phyloP scores from a whole-genome alignment of 306 rosid genomes.

The Carpinus fangiana region DNA sequence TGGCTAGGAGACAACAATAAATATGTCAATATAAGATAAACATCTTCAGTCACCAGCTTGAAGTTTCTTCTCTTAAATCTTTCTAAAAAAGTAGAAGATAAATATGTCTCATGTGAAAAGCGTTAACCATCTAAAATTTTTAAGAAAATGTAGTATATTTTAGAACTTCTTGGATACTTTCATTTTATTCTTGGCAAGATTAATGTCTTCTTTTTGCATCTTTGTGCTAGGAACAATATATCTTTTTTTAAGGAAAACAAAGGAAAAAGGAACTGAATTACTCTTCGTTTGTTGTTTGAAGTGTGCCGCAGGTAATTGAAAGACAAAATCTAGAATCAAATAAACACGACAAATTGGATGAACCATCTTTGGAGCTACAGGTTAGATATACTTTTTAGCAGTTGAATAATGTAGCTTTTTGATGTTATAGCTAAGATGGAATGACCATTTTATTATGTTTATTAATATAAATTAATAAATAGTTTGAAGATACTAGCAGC shows the following conservation, averaged over 20 bases:
- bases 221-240: too few species aligned
- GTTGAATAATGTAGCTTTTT: background rate
- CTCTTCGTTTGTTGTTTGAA: constrained; percentile 8
- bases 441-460: background rate
- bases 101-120: too few species aligned
- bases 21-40: background rate
- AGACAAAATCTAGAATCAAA: constrained; percentile 16
- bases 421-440: background rate
- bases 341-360: constrained; percentile 11
- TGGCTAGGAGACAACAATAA: background rate
- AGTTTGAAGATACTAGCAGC: too few species aligned
- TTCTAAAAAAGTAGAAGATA: background rate
- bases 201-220: too few species aligned
- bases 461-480: too few species aligned
- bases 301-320: constrained; percentile 32
- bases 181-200: background rate
- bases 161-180: background rate
- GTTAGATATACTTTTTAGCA: constrained; percentile 5
- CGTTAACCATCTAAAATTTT: too few species aligned
- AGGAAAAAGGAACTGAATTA: background rate
- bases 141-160: background rate
- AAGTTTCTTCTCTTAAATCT: background rate
- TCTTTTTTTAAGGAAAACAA: background rate
- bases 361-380: constrained; percentile 33
- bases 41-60: background rate